Conservation (phyloP, 768 basidiomycete species). For the Tulasnella calospora region DNA sequence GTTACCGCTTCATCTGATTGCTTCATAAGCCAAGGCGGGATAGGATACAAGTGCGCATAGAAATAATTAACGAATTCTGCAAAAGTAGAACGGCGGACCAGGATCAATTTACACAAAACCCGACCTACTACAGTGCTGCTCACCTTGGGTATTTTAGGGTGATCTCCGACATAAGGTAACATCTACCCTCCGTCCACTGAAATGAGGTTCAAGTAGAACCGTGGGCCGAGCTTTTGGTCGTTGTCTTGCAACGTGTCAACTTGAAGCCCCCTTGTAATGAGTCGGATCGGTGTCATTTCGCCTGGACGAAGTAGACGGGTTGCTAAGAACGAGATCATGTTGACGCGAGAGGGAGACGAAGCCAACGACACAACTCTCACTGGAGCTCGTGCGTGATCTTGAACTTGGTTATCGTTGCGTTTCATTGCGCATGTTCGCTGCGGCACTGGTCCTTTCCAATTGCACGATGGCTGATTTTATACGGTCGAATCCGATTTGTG, state of each 20-base stretch:
- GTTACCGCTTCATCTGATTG: neutral
- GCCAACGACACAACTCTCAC: slow-evolving; percentile 37
- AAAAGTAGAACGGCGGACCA: neutral
- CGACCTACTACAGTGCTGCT: too few species aligned
- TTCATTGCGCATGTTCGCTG: slow-evolving; percentile 56
- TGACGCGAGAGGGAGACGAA: neutral
- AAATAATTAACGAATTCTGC: neutral
- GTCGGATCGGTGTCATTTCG: slow-evolving; percentile 84
- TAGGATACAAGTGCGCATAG: neutral
- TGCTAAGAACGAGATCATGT: neutral
- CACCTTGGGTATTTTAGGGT: slow-evolving; percentile 69
- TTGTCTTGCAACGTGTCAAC: slow-evolving; percentile 97
- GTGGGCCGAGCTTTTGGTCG: slow-evolving; percentile 96
- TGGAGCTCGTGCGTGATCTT: slow-evolving; percentile 60
- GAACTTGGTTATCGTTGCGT: slow-evolving; percentile 81
- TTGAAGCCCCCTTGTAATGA: slow-evolving; percentile 97
- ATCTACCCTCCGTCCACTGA: slow-evolving; percentile 92
- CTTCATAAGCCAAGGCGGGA: neutral
- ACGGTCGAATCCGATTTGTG: too few species aligned
- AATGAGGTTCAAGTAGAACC: slow-evolving; percentile 96
- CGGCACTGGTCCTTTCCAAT: too few species aligned
- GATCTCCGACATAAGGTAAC: slow-evolving; percentile 97
- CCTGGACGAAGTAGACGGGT: slow-evolving; percentile 46
- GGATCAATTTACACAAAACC: too few species aligned
- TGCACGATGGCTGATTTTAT: too few species aligned